These are phyloP conservation scores for Microbotryum intermedium DNA, from an alignment of 1,284 basidiomycete genomes.

Conservation along the genomic window DNA sequence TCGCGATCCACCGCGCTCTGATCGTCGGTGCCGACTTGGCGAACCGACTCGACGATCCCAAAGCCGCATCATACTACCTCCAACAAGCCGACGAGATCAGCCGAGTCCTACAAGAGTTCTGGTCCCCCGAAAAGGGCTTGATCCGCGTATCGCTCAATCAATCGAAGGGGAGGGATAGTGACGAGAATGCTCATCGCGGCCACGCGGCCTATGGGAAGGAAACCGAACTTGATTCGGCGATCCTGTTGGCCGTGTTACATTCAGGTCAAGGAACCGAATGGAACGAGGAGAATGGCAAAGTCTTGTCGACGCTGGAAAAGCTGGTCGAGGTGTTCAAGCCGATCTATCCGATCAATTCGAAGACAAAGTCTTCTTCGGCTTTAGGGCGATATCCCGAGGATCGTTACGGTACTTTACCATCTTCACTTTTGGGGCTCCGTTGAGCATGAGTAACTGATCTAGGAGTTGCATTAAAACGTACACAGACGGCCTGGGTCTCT, in stretches of 20 bases:
- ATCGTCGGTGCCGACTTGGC: conserved; percentile 41
- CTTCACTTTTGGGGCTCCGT: conserved; percentile 39
- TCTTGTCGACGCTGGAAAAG: conserved; percentile 38
- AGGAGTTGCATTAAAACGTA: conserved; percentile 30
- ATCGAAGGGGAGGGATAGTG: neutral
- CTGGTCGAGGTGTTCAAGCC: conserved; percentile 39
- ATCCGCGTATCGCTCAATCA: conserved; percentile 35
- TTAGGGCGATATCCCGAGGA: conserved; percentile 45
- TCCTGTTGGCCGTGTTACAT: conserved; percentile 42
- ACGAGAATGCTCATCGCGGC: conserved; percentile 8
- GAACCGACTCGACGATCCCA: conserved; percentile 35
- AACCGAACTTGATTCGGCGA: conserved; percentile 40
- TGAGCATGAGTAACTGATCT: conserved; percentile 1
- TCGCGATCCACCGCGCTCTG: conserved; percentile 40
- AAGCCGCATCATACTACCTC: conserved; percentile 39
- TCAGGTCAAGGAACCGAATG: conserved; percentile 31
- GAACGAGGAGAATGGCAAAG: conserved; percentile 27
- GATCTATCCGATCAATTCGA: conserved; percentile 41
- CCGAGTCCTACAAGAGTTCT: conserved; percentile 37
- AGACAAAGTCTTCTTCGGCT: conserved; percentile 39
- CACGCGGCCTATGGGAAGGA: conserved; percentile 16
- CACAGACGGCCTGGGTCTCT: conserved; percentile 34
- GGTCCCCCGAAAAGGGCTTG: conserved; percentile 33
- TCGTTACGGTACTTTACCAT: conserved; percentile 42
- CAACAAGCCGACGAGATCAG: conserved; percentile 34